Evolutionary conservation across 108 stramenopile genomes (phyloP).

Genomic region (Nitzschia sp.): DNA sequence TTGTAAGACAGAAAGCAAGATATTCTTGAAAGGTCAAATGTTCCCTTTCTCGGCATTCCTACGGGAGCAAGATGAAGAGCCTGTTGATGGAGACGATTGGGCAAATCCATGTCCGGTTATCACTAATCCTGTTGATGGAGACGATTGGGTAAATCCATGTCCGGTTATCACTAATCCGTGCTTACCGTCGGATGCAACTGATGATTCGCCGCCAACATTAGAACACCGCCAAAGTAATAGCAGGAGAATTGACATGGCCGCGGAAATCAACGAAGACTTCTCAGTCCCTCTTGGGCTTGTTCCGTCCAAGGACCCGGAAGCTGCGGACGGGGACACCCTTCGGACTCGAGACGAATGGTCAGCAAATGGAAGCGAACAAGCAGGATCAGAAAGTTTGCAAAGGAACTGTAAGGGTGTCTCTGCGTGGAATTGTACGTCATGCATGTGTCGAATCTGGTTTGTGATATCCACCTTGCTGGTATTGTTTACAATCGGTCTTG

Average conservation of each 20-base stretch:
- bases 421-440: neutral
- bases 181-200: neutral
- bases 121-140: neutral
- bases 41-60: too few species aligned
- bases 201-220: neutral
- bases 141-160: conserved; percentile 9
- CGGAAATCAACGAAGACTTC: conserved; percentile 1
- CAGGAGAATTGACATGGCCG: conserved; percentile 17
- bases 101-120: too few species aligned
- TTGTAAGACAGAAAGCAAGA: too few species aligned
- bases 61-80: conserved; percentile 8
- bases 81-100: conserved; percentile 2
- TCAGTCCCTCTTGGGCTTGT: too few species aligned
- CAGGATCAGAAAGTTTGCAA: neutral
- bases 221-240: neutral
- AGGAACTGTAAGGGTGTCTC: neutral
- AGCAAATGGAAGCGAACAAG: neutral
- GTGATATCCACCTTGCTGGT: neutral
- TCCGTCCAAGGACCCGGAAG: neutral
- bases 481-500: neutral
- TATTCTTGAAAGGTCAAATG: too few species aligned
- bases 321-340: neutral
- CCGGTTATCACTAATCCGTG: neutral
- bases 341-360: neutral
- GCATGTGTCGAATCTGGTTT: neutral